These are phyloP conservation scores for Protoeuglena noctilucae DNA, from an alignment of 139 green algal species.

Conservation along the genomic window DNA sequence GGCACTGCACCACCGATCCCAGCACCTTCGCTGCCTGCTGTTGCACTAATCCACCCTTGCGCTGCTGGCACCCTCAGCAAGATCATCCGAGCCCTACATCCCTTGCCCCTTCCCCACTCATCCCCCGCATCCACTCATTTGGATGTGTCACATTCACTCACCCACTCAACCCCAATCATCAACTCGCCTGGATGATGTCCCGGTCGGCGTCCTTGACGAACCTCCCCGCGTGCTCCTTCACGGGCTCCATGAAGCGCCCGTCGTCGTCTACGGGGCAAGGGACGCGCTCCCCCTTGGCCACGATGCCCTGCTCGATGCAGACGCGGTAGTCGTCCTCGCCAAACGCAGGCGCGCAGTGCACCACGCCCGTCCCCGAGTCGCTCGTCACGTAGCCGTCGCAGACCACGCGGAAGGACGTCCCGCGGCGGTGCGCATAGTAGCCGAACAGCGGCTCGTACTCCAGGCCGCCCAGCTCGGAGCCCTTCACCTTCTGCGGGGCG, in stretches of 20 bases:
- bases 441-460: conserved; percentile 86
- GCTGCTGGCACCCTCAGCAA: too few relatives aligned
- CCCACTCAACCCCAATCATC: too few relatives aligned
- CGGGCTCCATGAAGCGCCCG: conserved; percentile 64
- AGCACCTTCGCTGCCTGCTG: too few relatives aligned
- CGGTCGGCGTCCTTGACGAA: conserved; percentile 89
- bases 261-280: conserved; percentile 78
- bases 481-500: conserved; percentile 41
- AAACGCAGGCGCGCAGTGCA: conserved; percentile 92
- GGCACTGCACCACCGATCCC: too few relatives aligned
- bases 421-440: conserved; percentile 64
- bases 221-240: conserved; percentile 61
- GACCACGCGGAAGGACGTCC: conserved; percentile 52
- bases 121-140: too few relatives aligned
- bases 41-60: too few relatives aligned
- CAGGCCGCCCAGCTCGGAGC: conserved; percentile 59
- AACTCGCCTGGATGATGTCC: conserved; percentile 66
- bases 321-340: conserved; percentile 96
- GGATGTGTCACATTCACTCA: too few relatives aligned
- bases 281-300: conserved; percentile 54
- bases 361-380: conserved; percentile 85
- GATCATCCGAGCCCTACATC: too few relatives aligned
- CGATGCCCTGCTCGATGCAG: conserved; percentile 58
- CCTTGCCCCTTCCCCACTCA: too few relatives aligned
- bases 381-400: conserved; percentile 84